Percentiles rank a stretch among this genome's conserved stretches.
Conservation (phyloP, 345 rosid species). For the Populus simonii region DNA sequence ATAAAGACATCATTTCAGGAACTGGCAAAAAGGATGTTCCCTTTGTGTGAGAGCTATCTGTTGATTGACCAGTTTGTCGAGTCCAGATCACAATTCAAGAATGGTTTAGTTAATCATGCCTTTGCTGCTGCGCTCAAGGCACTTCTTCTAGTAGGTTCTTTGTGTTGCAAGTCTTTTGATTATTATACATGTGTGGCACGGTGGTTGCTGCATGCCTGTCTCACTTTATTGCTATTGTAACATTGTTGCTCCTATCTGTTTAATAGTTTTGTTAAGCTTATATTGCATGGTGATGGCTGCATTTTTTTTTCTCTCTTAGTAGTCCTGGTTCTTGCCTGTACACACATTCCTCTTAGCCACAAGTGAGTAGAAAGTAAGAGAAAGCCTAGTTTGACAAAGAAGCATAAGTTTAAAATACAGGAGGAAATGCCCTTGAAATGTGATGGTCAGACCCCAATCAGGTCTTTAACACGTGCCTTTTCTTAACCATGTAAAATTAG, state of each 20-base stretch:
- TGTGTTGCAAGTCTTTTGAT: constrained; percentile 27
- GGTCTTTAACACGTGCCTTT: no score
- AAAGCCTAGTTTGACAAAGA: neutral
- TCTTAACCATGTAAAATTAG: no score
- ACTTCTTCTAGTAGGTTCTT: constrained; percentile 74
- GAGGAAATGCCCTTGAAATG: no score
- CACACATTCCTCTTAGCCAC: neutral
- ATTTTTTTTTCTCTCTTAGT: neutral
- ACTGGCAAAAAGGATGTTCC: constrained; percentile 74
- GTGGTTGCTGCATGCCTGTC: constrained; percentile 7
- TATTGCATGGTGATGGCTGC: neutral
- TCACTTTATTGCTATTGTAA: neutral
- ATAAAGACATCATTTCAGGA: constrained; percentile 54
- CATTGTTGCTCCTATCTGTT: neutral
- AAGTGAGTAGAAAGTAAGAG: neutral
- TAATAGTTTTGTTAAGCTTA: neutral
- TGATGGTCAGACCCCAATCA: no score
- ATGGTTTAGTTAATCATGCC: constrained; percentile 93
- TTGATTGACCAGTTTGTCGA: constrained; percentile 89
- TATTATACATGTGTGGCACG: constrained; percentile 17
- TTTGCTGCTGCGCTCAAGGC: constrained; percentile 93
- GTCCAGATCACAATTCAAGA: constrained; percentile 93
- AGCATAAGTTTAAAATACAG: neutral
- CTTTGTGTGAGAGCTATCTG: constrained; percentile 79
- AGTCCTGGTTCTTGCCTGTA: neutral